phyloP scores from a whole-genome alignment of 148 eudicot genomes.

The Vaccinium darrowii region DNA sequence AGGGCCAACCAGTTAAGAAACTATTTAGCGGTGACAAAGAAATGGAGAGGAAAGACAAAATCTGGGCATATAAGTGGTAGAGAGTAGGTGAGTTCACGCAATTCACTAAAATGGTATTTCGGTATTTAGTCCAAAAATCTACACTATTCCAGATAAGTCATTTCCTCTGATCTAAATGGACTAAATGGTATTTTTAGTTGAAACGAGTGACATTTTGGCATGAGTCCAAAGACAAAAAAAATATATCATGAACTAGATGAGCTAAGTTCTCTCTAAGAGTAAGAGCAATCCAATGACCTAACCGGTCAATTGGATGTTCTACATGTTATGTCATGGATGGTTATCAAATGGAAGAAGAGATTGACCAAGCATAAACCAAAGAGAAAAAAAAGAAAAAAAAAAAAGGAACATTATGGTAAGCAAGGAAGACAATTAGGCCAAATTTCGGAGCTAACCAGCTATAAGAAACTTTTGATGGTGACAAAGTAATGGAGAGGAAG shows the following conservation, averaged over 20 bases:
- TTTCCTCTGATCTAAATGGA: no score
- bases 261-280: no score
- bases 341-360: background rate
- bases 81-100: background rate
- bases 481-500: background rate
- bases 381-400: background rate
- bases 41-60: background rate
- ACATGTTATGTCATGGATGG: conserved; percentile 14
- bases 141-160: no score
- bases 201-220: no score
- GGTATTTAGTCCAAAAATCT: no score
- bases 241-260: no score
- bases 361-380: background rate
- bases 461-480: background rate
- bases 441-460: background rate
- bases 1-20: background rate
- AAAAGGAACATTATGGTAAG: background rate
- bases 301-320: no score
- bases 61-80: background rate
- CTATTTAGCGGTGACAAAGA: background rate
- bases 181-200: no score
- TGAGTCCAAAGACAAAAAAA: no score
- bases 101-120: no score
- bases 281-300: no score
- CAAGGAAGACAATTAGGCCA: background rate